Base-by-base conservation (phyloP, 2,329 filamentous ascomycete genomes). In the Botrytis tulipae region DNA sequence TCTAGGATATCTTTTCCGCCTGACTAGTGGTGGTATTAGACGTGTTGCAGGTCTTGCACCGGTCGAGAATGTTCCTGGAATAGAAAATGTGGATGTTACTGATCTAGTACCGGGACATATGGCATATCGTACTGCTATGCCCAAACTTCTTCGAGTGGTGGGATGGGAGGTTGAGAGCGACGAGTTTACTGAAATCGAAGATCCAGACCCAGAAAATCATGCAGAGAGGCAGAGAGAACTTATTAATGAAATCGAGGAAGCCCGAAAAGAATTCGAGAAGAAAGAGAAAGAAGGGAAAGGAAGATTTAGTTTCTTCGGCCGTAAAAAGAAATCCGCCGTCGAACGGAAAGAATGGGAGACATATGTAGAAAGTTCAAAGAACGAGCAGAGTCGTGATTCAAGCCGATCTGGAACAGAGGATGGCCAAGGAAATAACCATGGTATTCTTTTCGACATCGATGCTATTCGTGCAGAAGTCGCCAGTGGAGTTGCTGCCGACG, bases 231-330 rank as follows among this genome's bases (percentile, higher is more conserved):
- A 99, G 82, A 88, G 94, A 73, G 95, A 98, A 82, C 88, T 99
- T 60, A 97, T 99, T 81, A 94, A 92, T 78, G 96, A 99, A 83
- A 97, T 99, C 70, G 95, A 98, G 81, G 95, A 97, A 82, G 96
- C 96, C 10, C 89, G 96, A 54, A 94, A 92, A 80, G 90, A 96
- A 79, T 87, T 97, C 5, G 94, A 97, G 79, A 91, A 89, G 80
- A 92, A 96, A 78, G 90, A 91, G 80, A 85, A 84, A 77, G 87
- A 87, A 78, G 71, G 74, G 87, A 89, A 82, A 83, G 88, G 81
- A 16, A 84, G 84, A 60, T 94, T 95, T 79, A 89, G 90, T 51
- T 89, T 97, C 78, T 98, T 98, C 83, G 91, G 91, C 60, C 90
- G 92, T 67, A 94, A 93, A 79, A 97, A 93, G 84, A 92, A 92